These are phyloP conservation scores for Leucocoprinus leucothites DNA, from an alignment of 768 basidiomycete species.

Conservation along the genomic window DNA sequence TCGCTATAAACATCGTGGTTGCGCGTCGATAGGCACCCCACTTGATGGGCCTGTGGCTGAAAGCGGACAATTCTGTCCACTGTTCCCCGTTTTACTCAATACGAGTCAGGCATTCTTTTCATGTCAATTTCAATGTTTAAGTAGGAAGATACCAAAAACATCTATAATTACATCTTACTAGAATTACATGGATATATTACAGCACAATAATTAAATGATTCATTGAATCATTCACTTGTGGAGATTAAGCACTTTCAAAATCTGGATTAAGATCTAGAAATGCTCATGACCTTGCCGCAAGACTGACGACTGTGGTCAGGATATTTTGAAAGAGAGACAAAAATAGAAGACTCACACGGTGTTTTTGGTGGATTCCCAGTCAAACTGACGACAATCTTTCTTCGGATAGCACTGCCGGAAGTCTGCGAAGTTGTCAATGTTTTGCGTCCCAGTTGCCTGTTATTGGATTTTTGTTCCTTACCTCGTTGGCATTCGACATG, in stretches of 20 bases:
- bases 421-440: conserved; percentile 16
- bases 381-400: conserved; percentile 35
- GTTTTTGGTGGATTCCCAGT: conserved; percentile 15
- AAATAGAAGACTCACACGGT: not conserved
- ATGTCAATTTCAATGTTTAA: no score
- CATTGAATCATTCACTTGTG: not conserved
- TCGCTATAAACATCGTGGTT: no score
- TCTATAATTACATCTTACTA: not conserved
- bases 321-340: not conserved
- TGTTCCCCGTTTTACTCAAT: no score
- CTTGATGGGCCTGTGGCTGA: no score
- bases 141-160: not conserved
- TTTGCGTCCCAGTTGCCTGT: not conserved
- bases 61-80: no score
- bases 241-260: not conserved
- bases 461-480: not conserved
- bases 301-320: not conserved
- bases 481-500: conserved; percentile 2
- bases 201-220: not conserved
- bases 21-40: no score
- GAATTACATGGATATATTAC: not conserved
- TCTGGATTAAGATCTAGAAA: not conserved
- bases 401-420: conserved; percentile 28
- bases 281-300: conserved; percentile 1
- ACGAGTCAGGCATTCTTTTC: no score